Conservation (phyloP, 129 eudicot genomes). For the Lonicera japonica region DNA sequence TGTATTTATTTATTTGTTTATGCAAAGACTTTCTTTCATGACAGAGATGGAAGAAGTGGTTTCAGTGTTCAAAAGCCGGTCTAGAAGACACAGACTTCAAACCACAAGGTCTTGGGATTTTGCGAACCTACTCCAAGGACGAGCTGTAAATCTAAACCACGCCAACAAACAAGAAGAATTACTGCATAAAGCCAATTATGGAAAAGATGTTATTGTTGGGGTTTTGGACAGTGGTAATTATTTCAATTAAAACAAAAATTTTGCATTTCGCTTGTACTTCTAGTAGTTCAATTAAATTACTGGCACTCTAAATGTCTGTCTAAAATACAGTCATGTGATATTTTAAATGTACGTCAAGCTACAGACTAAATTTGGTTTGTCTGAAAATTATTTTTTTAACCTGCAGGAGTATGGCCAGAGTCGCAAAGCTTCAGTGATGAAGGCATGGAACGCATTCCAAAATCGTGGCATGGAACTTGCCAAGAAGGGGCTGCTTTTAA, state of each 20-base stretch:
- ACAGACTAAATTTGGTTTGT: too few species aligned
- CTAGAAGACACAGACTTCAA: constrained; percentile 4
- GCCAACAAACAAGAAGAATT: neutral
- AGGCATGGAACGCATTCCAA: constrained; percentile 35
- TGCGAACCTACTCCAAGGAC: constrained; percentile 1
- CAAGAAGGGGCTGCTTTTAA: constrained; percentile 23
- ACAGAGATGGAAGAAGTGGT: constrained; percentile 25
- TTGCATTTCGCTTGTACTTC: neutral
- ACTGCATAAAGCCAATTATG: constrained; percentile 11
- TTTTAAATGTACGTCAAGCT: neutral
- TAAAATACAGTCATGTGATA: too few species aligned
- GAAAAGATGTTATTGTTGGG: constrained; percentile 27
- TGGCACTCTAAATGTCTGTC: too few species aligned
- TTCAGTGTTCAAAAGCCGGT: constrained; percentile 17
- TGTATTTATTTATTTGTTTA: neutral
- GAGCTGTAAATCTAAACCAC: neutral
- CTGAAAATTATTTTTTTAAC: neutral
- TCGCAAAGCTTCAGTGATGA: constrained; percentile 31
- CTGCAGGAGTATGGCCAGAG: constrained; percentile 40
- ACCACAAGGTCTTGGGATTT: constrained; percentile 35
- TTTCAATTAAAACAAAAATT: neutral
- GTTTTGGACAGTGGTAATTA: constrained; percentile 30
- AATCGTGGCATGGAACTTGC: constrained; percentile 35
- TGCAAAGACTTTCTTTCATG: neutral
- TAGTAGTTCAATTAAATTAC: too few species aligned